Evolutionary conservation across 73 alveolate species (phyloP), one percentile per base, ranked within the genome.

Genomic region (Symbiodinium pilosum): DNA sequence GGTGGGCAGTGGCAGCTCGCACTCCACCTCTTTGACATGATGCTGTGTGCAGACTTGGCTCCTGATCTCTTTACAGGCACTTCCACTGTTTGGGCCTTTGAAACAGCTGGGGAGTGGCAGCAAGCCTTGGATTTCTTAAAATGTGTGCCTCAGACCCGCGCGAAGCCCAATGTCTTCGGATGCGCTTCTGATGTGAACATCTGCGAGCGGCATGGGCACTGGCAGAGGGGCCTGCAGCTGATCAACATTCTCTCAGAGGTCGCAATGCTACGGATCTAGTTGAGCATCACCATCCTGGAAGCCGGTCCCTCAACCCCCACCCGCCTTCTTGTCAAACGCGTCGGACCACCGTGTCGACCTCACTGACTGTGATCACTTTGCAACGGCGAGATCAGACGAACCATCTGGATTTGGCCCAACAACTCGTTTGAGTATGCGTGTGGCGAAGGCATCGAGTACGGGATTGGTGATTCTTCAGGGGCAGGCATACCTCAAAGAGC

Each of bases 91-190:
- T 91, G 97, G 97, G 97, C 97, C 4, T 47, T 85, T 30, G 97
- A 91, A 86, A 69, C 97, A 11, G 47, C 89, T 2, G 97, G 97
- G 32, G 81, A 91, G 42, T 91, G 97, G 97, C 87, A 69, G 52
- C 30, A 39, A 75, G 97, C 97, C 5, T 36, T 91, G 89, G 54
- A 71, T 36, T 73, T 73, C 28, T 43, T 34, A 32, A 14, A 0
- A 73, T 73, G 43, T 12, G 43, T 73, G 85, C 85, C 56, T 21
- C 39, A 38, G 20, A 81, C 85, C 47, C 44, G 81, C 56, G 97
- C 97, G 24, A 91, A 91, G 54, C 97, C 97, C 89, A 91, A 91
- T 40, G 97, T 91, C 77, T 91, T 91, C 41, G 97, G 97, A 24
- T 68, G 88, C 24, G 97, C 97, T 21, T 91, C 97, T 28, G 97